Evolutionary conservation across 1,284 basidiomycete genomes (phyloP), one percentile per base, ranked within the genome.

Genomic region (Trametes sp.): DNA sequence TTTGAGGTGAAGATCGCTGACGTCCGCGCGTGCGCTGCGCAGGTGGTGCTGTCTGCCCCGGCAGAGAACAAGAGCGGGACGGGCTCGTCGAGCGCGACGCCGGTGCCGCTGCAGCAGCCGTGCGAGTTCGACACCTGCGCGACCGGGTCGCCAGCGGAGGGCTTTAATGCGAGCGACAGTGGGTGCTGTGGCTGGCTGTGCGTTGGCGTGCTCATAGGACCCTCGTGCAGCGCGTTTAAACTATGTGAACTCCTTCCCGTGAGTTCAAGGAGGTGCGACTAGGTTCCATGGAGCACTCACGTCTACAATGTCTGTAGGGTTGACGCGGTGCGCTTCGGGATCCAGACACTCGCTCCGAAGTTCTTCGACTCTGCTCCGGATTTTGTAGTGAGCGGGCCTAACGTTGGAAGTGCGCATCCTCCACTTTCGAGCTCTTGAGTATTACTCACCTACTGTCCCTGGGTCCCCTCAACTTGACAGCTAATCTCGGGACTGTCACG

Each of bases 301-400:
- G 38, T 4, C 11, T 36, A 19, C 16, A 6, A n/a, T 41, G 16
- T 1, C 6, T n/a, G 0, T 48, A 73, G 73, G 0, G 83, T 81
- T 13, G 81, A 83, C 63, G 69, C 82, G 2, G 80, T 78, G 11
- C 71, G 74, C 13, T 80, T 75, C 66, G 83, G 82, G 0, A 82
- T 84, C 31, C 77, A 84, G 67, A 81, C 78, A 0, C 73, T 84
- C 4, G 74, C 82, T 1, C 81, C 81, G 0, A 67, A 76, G 45
- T 76, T 82, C 69, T 81, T 82, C 33, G 76, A 77, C 9, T 66
- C 72, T 13, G 64, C 67, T n/a, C 84, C 84, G 0, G 83, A 85
- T 61, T 74, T 87, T 33, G 79, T 84, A 14, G 75, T 87, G 16
- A 78, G 78, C 63, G 85, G 84, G 0, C 79, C 80, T 0, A 86